Evolutionary conservation across 2,329 filamentous ascomycete species (phyloP), one percentile per base, ranked within the genome.

Genomic region (Penicillium sp.): DNA sequence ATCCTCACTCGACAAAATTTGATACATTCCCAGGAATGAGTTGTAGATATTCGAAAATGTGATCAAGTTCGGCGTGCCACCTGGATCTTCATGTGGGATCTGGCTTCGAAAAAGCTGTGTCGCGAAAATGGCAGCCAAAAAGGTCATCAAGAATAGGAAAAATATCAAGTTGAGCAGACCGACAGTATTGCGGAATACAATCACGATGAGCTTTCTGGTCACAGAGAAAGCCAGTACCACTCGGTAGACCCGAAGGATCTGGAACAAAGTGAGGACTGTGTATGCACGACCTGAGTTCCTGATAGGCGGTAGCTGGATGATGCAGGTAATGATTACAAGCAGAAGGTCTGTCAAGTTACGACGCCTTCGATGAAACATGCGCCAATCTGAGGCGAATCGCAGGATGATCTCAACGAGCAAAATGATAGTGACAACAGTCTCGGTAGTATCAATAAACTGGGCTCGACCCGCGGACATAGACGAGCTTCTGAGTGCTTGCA

Each of bases 11-110:
- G 93, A 96, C 39, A 98, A 74, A 28, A 98, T 82, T 69, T 96
- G 88, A 65, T 98, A 98, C 89, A 98, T 97, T 49, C 90, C 93
- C 15, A 98, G 75, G 64, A 98, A 98, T 0, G 89, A 87, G 64
- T 97, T 97, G 74, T 85, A 98, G 32, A 98, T 93, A 34, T 88
- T 87, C 64, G 82, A 83, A 66, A 98, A 98, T 0, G 87, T 86
- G 37, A 93, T 80, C 21, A 78, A 71, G 53, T 87, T 82, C 3
- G 78, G 69, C 2, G 85, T 73, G 3, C 82, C 85, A n/a, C 71
- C 66, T 2, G 73, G 68, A 56, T 88, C 80, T n/a, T 75, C 60
- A 29, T 76, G 61, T 0, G 87, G 84, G 26, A 97, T 80, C 59
- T 95, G 84, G 28, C 90, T 90, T 32, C 93, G 84, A 63, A 98